Base-by-base conservation (phyloP, 441 rosid species). In the Gossypium davidsonii region DNA sequence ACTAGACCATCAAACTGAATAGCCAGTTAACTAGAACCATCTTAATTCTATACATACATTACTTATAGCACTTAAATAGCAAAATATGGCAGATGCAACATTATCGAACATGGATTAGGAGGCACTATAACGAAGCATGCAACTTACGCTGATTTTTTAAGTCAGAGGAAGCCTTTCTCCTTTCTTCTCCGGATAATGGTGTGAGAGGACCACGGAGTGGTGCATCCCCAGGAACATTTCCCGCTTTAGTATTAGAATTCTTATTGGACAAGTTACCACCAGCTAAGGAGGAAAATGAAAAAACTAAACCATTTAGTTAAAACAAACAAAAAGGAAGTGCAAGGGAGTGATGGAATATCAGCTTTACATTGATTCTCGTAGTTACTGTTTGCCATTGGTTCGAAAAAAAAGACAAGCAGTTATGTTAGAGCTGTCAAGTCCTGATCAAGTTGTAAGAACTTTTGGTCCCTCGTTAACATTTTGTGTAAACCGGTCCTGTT, bases 151-250 rank as follows among this genome's bases (percentile, higher is more conserved):
- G 92, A 74, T 49, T 75, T 77, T 79, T 88, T 62, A 87, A 74
- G 12, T 89, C 86, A 0, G 85, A 49, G 0, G 70, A 75, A 83
- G 46, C 56, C 67, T 76, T 88, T 14, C 67, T 82, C 75, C 84
- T 90, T 70, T 86, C 91, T 71, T 87, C 78, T 25, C 79, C 71
- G 51, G 82, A 72, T 7, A 70, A 67, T 12, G 91, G 85, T 78
- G 88, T 84, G 59, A 71, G 58, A 73, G 77, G 73, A 25, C 79
- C 81, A 48, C 52, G 75, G 0, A 81, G 79, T 69, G 85, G 78
- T 59, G 62, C 72, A 57, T 73, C 78, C 62, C 80, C 78, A 64
- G 1, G 72, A 61, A 73, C 73, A 73, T 67, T 82, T 71, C 75
- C 83, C 58, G 79, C 18, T 77, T 70, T 80, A 20, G 71, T 59